Evolutionary conservation across 73 alveolate species (phyloP).

Genomic region (Uronychia setigera): DNA sequence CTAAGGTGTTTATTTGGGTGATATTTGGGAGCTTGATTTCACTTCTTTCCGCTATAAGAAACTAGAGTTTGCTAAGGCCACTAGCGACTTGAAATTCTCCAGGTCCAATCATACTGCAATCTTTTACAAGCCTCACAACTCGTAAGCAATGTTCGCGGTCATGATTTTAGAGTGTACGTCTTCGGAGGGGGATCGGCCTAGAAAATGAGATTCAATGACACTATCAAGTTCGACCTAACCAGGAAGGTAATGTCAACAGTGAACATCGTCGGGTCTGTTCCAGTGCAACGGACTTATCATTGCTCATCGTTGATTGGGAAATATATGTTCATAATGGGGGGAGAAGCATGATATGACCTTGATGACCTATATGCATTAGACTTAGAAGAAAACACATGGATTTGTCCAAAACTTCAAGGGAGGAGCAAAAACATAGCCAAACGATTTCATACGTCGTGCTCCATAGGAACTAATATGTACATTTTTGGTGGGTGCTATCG

Average conservation of each 20-base stretch:
- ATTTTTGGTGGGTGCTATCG: slow-evolving; percentile 69
- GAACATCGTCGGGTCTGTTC: slow-evolving; percentile 16
- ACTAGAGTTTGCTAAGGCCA: neutral
- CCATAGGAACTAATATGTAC: slow-evolving; percentile 29
- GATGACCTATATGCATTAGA: slow-evolving; percentile 64
- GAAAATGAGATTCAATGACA: slow-evolving; percentile 57
- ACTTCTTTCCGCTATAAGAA: neutral
- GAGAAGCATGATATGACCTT: slow-evolving; percentile 57
- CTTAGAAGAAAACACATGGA: slow-evolving; percentile 43
- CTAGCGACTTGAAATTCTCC: neutral
- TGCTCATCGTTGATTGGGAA: slow-evolving; percentile 50
- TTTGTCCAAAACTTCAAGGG: slow-evolving; percentile 17
- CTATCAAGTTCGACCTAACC: slow-evolving; percentile 31
- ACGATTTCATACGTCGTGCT: slow-evolving; percentile 55
- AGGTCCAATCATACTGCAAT: slow-evolving; percentile 64
- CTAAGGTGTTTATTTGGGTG: neutral
- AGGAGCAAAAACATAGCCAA: slow-evolving; percentile 33
- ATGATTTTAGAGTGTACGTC: slow-evolving; percentile 34
- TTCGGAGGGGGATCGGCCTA: slow-evolving; percentile 71
- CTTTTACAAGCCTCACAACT: slow-evolving; percentile 14
- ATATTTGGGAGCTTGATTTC: neutral
- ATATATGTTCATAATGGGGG: slow-evolving; percentile 63
- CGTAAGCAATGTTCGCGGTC: slow-evolving; percentile 32
- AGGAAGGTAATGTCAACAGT: slow-evolving; percentile 12
- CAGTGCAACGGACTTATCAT: slow-evolving; percentile 66